Base-by-base conservation (phyloP, 305 asterid genomes). In the Fraxinus ornus region DNA sequence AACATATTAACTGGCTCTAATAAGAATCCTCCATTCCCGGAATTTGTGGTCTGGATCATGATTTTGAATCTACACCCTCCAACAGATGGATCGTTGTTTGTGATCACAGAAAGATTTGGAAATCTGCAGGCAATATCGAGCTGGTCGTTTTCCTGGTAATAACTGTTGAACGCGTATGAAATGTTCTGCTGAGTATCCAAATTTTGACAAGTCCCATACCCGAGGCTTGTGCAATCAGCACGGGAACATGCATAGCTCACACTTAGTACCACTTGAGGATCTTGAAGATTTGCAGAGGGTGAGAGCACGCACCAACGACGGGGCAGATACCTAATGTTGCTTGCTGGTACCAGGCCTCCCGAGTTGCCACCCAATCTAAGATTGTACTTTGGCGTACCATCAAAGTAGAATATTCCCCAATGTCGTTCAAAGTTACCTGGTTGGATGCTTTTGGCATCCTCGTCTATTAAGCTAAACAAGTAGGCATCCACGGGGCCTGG, bases 351-450 rank as follows among this genome's bases (percentile, higher is more conserved):
- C 32, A 93, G 85, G 1, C 91, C 89, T 1, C 90, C 86, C 2
- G 86, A 79, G 84, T 83, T 89, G 32, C 93, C 37, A 10, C 91
- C 91, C 1, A 93, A 89, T 83, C 84, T 86, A 30, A 95, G 94
- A 78, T 90, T 94, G 89, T 95, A 95, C 84, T 95, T 95, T 0
- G 93, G 86, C 4, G 93, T 88, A 8, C 99, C 99, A 12, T 94
- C 99, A 17, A 85, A 94, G 88, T 89, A 76, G 33, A 91, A 94
- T 44, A 94, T 80, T 32, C 99, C 99, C 99, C 99, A 95, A 19
- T 95, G 99, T 13, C 98, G 91, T 79, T 95, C 99, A n/a, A 95
- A 95, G 86, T 92, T 91, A 7, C 99, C 99, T 0, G 99, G 99
- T 17, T 89, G 97, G 73, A 95, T 89, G 80, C 97, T 94, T 88